These are phyloP conservation scores for Serendipita sp. DNA, from an alignment of 768 basidiomycete species.

Conservation along the genomic window DNA sequence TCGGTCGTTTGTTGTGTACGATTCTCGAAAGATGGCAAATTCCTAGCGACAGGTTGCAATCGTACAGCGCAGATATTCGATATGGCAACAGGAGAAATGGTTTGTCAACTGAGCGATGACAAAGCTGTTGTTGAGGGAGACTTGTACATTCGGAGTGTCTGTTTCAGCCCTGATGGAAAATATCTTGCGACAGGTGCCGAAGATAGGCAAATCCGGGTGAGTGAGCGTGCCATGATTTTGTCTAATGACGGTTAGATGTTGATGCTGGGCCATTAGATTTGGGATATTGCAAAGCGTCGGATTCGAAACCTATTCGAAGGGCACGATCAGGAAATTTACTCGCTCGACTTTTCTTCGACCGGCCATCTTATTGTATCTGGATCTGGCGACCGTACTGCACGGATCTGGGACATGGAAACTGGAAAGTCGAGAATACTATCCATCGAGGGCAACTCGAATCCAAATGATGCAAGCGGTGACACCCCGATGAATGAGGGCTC, in stretches of 20 bases:
- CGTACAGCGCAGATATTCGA: constrained; percentile 91
- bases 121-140: constrained; percentile 57
- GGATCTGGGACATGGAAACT: constrained; percentile 44
- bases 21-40: constrained; percentile 88
- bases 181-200: constrained; percentile 70
- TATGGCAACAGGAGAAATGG: constrained; percentile 68
- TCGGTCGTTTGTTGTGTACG: constrained; percentile 73
- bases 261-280: constrained; percentile 40
- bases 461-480: constrained; percentile 8
- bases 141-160: constrained; percentile 77
- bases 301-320: constrained; percentile 74
- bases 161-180: constrained; percentile 59
- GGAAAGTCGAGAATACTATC: constrained; percentile 28
- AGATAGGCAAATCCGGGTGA: constrained; percentile 78
- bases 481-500: constrained; percentile 11
- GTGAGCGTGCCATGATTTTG: constrained; percentile 13
- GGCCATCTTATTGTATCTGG: constrained; percentile 79
- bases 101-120: constrained; percentile 58
- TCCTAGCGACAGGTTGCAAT: constrained; percentile 91
- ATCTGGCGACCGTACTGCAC: constrained; percentile 56
- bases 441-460: constrained; percentile 33
- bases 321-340: constrained; percentile 87
- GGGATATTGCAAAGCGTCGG: constrained; percentile 72
- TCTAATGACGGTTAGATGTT: background rate
- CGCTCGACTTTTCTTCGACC: constrained; percentile 79